These are phyloP conservation scores for Fusarium napiforme DNA, from an alignment of 2,329 filamentous ascomycete genomes.

Conservation along the genomic window DNA sequence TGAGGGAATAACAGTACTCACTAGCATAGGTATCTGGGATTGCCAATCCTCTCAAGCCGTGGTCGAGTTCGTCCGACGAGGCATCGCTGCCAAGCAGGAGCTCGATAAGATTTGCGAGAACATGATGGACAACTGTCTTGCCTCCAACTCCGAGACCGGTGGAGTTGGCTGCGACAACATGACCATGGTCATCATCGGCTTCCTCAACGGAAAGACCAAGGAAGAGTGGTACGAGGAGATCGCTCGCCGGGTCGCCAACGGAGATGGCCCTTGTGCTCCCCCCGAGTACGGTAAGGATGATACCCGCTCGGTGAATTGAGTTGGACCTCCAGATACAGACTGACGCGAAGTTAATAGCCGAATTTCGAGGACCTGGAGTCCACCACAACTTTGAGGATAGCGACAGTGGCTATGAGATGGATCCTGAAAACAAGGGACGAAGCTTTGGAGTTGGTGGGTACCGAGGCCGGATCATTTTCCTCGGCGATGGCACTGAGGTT, in stretches of 20 bases:
- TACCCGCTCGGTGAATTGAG: constrained; percentile 47
- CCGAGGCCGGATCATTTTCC: constrained; percentile 88
- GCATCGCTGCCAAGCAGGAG: constrained; percentile 95
- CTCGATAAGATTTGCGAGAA: constrained; percentile 97
- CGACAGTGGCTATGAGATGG: constrained; percentile 80
- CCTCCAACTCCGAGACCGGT: constrained; percentile 96
- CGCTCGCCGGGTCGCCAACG: constrained; percentile 91
- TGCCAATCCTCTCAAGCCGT: constrained; percentile 98
- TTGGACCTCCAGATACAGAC: constrained; percentile 7
- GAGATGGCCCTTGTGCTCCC: constrained; percentile 97
- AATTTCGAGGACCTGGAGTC: constrained; percentile 85
- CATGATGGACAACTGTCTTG: constrained; percentile 99
- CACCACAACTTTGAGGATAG: constrained; percentile 87
- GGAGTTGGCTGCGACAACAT: constrained; percentile 99
- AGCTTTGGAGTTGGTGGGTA: constrained; percentile 75
- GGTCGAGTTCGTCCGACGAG: constrained; percentile 94
- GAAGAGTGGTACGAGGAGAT: constrained; percentile 99
- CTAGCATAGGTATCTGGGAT: constrained; percentile 90
- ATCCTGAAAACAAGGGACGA: constrained; percentile 72
- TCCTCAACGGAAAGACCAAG: constrained; percentile 91
- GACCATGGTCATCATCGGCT: constrained; percentile 93
- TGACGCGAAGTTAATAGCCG: constrained; percentile 63
- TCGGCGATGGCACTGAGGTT: constrained; percentile 95
- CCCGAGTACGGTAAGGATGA: constrained; percentile 96
- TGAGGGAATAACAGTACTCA: constrained; percentile 35